A percentile compares a stretch with the other conserved stretches of the same genome.
Conservation (phyloP, 2,329 filamentous ascomycete genomes). For the Coniochaeta ligniaria region DNA sequence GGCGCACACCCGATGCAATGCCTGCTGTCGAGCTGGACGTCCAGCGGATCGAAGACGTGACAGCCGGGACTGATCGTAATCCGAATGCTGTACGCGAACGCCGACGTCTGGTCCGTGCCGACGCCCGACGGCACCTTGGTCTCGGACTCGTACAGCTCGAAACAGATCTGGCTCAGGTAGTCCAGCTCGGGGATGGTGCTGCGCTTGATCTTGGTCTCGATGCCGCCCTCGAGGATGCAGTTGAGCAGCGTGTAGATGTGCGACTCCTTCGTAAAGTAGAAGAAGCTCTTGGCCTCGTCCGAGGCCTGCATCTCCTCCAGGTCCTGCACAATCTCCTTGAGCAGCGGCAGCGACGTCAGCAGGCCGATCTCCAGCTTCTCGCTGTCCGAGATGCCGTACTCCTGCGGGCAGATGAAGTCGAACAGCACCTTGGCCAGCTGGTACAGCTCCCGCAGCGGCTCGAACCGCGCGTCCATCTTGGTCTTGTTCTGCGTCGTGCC, state of each 20-base stretch:
- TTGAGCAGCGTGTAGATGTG: conserved; percentile 98
- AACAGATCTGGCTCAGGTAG: conserved; percentile 95
- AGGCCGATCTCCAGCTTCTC: conserved; percentile 99
- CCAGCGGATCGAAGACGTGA: conserved; percentile 91
- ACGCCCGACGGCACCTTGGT: conserved; percentile 48
- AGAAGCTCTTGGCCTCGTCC: conserved; percentile 88
- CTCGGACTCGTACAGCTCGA: conserved; percentile 94
- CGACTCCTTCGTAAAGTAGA: conserved; percentile 99
- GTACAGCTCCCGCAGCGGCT: conserved; percentile 88
- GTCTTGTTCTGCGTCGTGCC: conserved; percentile 65
- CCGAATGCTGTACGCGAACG: conserved; percentile 90
- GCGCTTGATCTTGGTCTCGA: conserved; percentile 93
- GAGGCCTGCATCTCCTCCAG: conserved; percentile 96
- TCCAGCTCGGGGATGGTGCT: conserved; percentile 95
- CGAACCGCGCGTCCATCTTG: conserved; percentile 72
- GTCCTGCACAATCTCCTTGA: conserved; percentile 95
- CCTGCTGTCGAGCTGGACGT: conserved; percentile 92
- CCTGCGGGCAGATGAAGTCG: conserved; percentile 96
- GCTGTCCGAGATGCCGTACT: conserved; percentile 91
- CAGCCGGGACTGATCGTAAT: conserved; percentile 95
- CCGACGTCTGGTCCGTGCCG: conserved; percentile 51
- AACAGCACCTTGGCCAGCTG: conserved; percentile 91
- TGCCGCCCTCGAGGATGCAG: conserved; percentile 93
- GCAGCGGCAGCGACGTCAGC: conserved; percentile 82
- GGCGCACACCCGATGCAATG: conserved; percentile 94